Evolutionary conservation across 225 moss, liverwort and hornwort genomes (phyloP).

Genomic region (Lunularia cruciata): DNA sequence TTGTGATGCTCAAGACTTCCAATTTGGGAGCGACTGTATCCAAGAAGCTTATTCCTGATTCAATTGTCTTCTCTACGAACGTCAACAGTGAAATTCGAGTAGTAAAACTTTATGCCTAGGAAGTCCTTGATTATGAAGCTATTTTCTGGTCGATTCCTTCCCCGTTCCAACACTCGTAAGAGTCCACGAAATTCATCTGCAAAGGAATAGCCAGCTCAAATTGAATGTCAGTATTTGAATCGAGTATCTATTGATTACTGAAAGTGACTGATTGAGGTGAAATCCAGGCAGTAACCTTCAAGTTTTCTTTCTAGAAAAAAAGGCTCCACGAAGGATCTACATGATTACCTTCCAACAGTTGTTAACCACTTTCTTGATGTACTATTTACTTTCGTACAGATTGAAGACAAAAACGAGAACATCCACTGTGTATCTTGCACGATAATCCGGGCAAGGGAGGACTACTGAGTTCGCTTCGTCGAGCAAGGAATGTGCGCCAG

Average conservation of each 20-base stretch:
- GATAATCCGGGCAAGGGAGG: conserved; percentile 8
- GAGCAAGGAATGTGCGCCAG: conserved; percentile 14
- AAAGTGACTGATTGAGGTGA: too few species aligned
- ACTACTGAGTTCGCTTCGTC: conserved; percentile 11
- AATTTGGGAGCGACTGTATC: too few species aligned
- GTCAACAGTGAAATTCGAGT: background rate
- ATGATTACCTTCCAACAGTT: conserved; percentile 55
- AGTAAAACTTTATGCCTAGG: too few species aligned
- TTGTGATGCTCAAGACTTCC: background rate
- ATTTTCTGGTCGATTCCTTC: too few species aligned
- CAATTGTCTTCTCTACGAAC: background rate
- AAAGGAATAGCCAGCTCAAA: too few species aligned
- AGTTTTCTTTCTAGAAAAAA: too few species aligned
- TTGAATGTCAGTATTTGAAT: too few species aligned
- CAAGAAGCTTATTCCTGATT: background rate
- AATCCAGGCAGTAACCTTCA: too few species aligned
- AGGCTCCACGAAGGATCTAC: too few species aligned
- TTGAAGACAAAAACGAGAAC: conserved; percentile 73
- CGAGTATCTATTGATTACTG: too few species aligned
- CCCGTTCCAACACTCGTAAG: conserved; percentile 79
- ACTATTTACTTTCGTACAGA: conserved; percentile 63
- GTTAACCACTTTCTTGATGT: conserved; percentile 43
- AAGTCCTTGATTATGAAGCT: background rate
- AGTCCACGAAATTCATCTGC: conserved; percentile 77
- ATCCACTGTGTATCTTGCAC: conserved; percentile 56